Base-by-base conservation (phyloP, 2,329 filamentous ascomycete species). In the Pseudopithomyces maydicus region DNA sequence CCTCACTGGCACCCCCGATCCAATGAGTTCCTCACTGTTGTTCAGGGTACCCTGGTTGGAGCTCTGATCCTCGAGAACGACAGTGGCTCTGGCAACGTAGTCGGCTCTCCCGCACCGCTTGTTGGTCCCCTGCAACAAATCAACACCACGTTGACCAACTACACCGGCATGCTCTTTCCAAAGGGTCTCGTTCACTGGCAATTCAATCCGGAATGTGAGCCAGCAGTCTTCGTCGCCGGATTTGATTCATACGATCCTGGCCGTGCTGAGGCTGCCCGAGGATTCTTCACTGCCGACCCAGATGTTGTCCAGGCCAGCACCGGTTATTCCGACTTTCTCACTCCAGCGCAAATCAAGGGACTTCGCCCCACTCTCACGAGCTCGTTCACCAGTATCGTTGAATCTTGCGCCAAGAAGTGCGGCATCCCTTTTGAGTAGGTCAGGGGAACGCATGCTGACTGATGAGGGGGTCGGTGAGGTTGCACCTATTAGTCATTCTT, bases 1-100 rank as follows among this genome's bases (percentile, higher is more conserved):
- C 74, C 75, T 1, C 77, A 79, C 61, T 73, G 71, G 41, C 77
- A 79, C 62, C 75, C 75, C 0, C 73, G 77, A 47, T 74, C 76
- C 14, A 75, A 73, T 35, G 77, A 79, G 58, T 74, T 78, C 61
- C 59, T 78, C 20, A 76, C 73, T 51, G 65, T 78, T 19, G 72
- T 74, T 22, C 65, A 73, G 35, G 75, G 74, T 48, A 71, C 63
- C 14, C 57, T 79, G 5, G 44, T 70, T 32, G 71, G 70, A 2
- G 76, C 71, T 6, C 75, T 78, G 55, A 71, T 78, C 38, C 70
- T 77, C 29, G 76, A 79, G 55, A 74, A 76, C 60, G 71, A 70
- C 53, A 39, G 38, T 29, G 63, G 64, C 10, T 48, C 46, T 3
- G 64, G 65, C 14, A 62, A 64, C 20, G 64, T 68, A 1, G 64